Conservation (phyloP, 352 stramenopile species). For the Phytophthora syringae region DNA sequence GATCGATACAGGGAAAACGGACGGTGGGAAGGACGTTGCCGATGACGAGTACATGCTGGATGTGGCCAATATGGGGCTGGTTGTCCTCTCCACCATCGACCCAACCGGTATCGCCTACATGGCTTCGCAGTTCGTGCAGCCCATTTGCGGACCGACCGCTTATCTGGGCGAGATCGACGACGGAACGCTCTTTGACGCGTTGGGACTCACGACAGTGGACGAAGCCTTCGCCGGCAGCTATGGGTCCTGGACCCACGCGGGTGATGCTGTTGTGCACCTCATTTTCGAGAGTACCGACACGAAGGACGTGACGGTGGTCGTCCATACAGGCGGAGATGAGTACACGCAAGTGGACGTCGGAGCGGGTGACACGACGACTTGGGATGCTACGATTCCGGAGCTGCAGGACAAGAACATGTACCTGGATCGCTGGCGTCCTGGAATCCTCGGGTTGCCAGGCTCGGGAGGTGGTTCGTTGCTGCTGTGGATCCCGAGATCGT, state of each 20-base stretch:
- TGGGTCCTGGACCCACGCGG: constrained; percentile 29
- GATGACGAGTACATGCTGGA: constrained; percentile 40
- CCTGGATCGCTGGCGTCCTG: constrained; percentile 18
- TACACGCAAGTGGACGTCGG: neutral
- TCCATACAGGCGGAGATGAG: constrained; percentile 8
- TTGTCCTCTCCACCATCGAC: constrained; percentile 38
- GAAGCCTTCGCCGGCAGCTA: constrained; percentile 36
- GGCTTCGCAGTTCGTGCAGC: constrained; percentile 42
- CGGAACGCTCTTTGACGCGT: constrained; percentile 12
- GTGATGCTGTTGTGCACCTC: constrained; percentile 26
- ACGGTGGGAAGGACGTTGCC: constrained; percentile 14
- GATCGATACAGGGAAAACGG: constrained; percentile 9
- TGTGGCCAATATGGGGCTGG: constrained; percentile 36
- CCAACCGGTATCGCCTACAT: constrained; percentile 39
- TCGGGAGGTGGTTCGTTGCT: constrained; percentile 17
- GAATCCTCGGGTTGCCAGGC: constrained; percentile 13
- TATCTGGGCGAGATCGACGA: constrained; percentile 31
- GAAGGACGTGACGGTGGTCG: constrained; percentile 24
- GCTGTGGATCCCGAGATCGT: constrained; percentile 15
- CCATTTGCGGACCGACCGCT: constrained; percentile 25
- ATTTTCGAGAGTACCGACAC: constrained; percentile 26
- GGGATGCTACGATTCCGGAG: neutral
- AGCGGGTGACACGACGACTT: neutral
- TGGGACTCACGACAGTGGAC: constrained; percentile 17
- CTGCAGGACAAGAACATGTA: constrained; percentile 17